Conservation (phyloP, 805 yeast species). For the Sporopachydermia quercuum region DNA sequence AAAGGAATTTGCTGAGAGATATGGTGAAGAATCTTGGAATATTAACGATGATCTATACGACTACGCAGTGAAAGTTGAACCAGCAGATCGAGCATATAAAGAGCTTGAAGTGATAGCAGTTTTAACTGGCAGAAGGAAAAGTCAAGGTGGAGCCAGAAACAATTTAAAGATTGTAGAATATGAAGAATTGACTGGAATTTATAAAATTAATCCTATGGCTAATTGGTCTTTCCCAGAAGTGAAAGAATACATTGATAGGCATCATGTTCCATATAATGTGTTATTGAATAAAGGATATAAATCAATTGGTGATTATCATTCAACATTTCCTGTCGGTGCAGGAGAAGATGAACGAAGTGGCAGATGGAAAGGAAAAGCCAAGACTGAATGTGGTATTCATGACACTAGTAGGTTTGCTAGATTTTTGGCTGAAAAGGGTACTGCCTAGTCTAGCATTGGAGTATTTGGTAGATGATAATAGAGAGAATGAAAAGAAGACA, state of each 20-base stretch:
- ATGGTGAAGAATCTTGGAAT: slow-evolving; percentile 79
- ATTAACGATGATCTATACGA: slow-evolving; percentile 70
- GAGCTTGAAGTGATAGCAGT: slow-evolving; percentile 68
- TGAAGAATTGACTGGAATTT: slow-evolving; percentile 50
- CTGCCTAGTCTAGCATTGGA: too few relatives aligned
- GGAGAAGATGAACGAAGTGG: slow-evolving; percentile 97
- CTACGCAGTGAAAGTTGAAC: slow-evolving; percentile 82
- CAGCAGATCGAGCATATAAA: slow-evolving; percentile 70
- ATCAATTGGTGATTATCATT: slow-evolving; percentile 91
- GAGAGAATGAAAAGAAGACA: too few relatives aligned
- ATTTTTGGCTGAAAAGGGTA: slow-evolving; percentile 23
- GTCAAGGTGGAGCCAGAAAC: slow-evolving; percentile 80
- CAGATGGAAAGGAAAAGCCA: slow-evolving; percentile 84
- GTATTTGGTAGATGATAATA: too few relatives aligned
- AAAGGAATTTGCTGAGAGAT: slow-evolving; percentile 42
- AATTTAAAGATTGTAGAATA: slow-evolving; percentile 60
- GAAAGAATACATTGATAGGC: slow-evolving; percentile 45
- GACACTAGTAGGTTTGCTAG: slow-evolving; percentile 62
- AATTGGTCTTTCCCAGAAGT: slow-evolving; percentile 72
- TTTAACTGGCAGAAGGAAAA: slow-evolving; percentile 78
- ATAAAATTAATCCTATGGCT: slow-evolving; percentile 82
- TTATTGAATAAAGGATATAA: slow-evolving; percentile 76
- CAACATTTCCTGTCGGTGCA: slow-evolving; percentile 75
- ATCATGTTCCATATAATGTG: slow-evolving; percentile 76
- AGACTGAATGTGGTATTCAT: slow-evolving; percentile 95